Evolutionary conservation across 495 filamentous ascomycete genomes (phyloP).

Genomic region (Penicillium pulvis): DNA sequence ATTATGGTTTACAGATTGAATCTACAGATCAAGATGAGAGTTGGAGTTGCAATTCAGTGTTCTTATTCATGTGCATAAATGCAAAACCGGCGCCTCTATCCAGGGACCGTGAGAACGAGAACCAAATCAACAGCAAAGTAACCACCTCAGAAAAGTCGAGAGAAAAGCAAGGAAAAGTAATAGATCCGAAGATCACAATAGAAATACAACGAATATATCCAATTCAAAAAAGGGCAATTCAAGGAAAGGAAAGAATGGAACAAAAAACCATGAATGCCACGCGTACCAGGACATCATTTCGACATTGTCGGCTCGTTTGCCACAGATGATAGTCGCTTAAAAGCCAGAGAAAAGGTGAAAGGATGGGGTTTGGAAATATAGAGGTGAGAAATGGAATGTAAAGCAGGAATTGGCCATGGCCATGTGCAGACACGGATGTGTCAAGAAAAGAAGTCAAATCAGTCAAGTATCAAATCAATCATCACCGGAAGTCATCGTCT

Average conservation of each 20-base stretch:
- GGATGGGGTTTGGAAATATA: constrained; percentile 4
- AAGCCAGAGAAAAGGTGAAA: constrained; percentile 25
- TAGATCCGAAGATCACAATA: constrained; percentile 14
- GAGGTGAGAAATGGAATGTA: constrained; percentile 1
- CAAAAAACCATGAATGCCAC: constrained; percentile 30
- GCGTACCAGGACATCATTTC: constrained; percentile 43
- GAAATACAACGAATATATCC: constrained; percentile 8
- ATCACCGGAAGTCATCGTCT: constrained; percentile 49
- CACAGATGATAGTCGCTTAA: constrained; percentile 43
- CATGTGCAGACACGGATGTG: constrained; percentile 3
- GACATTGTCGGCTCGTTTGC: constrained; percentile 45
- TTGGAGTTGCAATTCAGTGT: neutral
- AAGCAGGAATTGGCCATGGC: neutral
- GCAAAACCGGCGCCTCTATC: constrained; percentile 9
- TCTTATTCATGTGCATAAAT: constrained; percentile 18
- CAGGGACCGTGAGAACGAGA: constrained; percentile 12
- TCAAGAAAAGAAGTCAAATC: neutral
- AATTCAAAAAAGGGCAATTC: constrained; percentile 1
- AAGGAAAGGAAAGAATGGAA: constrained; percentile 10
- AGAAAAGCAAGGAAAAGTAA: constrained; percentile 6
- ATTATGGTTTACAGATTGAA: neutral
- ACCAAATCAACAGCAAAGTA: constrained; percentile 15
- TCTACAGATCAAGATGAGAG: neutral
- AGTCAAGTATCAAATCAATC: constrained; percentile 6
- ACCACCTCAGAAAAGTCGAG: neutral